Evolutionary conservation across 768 basidiomycete species (phyloP).

Genomic region (Naganishia kalamii): DNA sequence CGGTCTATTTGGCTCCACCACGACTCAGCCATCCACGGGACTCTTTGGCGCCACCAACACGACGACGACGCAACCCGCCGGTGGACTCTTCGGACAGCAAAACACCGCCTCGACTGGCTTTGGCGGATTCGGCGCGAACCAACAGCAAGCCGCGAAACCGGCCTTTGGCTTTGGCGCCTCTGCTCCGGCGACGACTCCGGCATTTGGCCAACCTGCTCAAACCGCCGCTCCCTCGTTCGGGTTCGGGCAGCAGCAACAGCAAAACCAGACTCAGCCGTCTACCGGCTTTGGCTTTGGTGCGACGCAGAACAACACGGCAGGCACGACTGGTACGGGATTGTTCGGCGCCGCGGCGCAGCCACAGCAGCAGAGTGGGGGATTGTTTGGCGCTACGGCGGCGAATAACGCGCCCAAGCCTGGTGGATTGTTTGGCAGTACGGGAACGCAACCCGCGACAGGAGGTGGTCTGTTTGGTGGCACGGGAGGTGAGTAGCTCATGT

Average conservation of each 20-base stretch:
- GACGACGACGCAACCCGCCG: conserved; percentile 21
- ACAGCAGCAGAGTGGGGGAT: conserved; percentile 14
- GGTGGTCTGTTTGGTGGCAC: conserved; percentile 18
- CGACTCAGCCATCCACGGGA: conserved; percentile 10
- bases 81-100: conserved; percentile 45
- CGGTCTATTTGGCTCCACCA: conserved; percentile 50
- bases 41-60: conserved; percentile 18
- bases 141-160: conserved; percentile 14
- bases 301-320: conserved; percentile 29
- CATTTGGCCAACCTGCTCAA: conserved; percentile 39
- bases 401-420: conserved; percentile 37
- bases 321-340: conserved; percentile 27
- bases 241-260: conserved; percentile 21
- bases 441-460: conserved; percentile 27
- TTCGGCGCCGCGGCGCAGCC: conserved; percentile 28
- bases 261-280: conserved; percentile 23
- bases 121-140: conserved; percentile 48
- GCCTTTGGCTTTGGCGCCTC: conserved; percentile 21
- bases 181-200: conserved; percentile 22
- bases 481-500: conserved; percentile 10
- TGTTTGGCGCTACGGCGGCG: conserved; percentile 22
- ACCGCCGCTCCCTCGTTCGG: conserved; percentile 25
- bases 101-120: conserved; percentile 31
- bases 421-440: conserved; percentile 30
- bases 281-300: conserved; percentile 41